These are phyloP conservation scores for Colletotrichum sp. DNA, from an alignment of 2,329 filamentous ascomycete genomes.

Conservation along the genomic window DNA sequence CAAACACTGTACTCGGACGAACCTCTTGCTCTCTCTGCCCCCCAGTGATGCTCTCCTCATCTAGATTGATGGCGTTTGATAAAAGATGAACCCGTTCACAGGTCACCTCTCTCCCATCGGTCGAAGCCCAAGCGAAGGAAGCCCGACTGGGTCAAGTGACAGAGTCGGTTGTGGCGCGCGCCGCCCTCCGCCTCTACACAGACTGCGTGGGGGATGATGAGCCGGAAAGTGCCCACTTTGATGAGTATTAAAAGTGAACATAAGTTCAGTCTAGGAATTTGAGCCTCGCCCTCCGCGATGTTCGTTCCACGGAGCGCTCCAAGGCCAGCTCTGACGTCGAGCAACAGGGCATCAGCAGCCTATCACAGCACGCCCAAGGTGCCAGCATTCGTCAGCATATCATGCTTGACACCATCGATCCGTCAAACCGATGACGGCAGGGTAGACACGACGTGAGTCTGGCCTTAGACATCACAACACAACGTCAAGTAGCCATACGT, in stretches of 20 bases:
- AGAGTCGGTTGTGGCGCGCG: background rate
- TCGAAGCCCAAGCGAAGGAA: fast-evolving
- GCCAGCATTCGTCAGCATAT: too few species aligned
- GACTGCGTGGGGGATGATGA: too few species aligned
- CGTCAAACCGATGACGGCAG: fast-evolving
- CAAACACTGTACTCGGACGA: background rate
- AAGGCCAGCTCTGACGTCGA: too few species aligned
- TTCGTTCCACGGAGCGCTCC: too few species aligned
- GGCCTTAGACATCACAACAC: background rate
- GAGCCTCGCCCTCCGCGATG: too few species aligned
- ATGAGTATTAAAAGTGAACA: fast-evolving
- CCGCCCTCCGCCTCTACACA: background rate
- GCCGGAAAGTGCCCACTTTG: too few species aligned
- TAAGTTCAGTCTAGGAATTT: too few species aligned
- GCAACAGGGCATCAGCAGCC: too few species aligned
- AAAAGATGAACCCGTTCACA: background rate
- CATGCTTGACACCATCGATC: background rate
- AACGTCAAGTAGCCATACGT: background rate
- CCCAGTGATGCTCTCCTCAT: background rate
- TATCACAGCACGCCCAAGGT: too few species aligned
- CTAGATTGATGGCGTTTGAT: background rate
- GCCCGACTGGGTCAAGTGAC: background rate
- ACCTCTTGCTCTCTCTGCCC: background rate
- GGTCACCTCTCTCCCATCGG: background rate
- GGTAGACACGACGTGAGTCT: background rate